These are phyloP conservation scores for Wallacemonas sp. DNA, from an alignment of 208 protist genomes.

Conservation along the genomic window DNA sequence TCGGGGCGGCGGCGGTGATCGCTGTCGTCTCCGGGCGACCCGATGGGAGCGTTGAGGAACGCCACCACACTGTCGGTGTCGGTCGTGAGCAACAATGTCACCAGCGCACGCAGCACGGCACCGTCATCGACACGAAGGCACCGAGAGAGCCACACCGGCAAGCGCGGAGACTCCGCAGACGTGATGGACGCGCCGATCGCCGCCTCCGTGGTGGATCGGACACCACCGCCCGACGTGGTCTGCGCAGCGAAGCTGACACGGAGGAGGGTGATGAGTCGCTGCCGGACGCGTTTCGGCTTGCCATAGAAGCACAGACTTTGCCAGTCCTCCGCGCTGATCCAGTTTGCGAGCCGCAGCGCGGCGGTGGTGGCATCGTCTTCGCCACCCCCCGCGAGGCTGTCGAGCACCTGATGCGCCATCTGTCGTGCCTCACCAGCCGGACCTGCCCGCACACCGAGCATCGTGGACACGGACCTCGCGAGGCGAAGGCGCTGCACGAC, in stretches of 20 bases:
- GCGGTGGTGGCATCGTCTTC: neutral
- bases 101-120: conserved; percentile 57
- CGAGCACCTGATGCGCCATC: conserved; percentile 46
- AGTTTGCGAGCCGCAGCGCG: conserved; percentile 28
- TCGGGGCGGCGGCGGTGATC: neutral
- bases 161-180: neutral
- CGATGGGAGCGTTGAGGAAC: neutral
- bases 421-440: conserved; percentile 24
- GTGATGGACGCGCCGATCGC: too few relatives aligned
- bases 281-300: conserved; percentile 40
- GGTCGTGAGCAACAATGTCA: conserved; percentile 46
- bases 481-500: conserved; percentile 46
- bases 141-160: conserved; percentile 36
- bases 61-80: conserved; percentile 19
- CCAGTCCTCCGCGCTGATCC: conserved; percentile 60
- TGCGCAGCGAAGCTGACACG: neutral
- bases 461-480: conserved; percentile 39
- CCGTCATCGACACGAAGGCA: conserved; percentile 44
- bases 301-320: conserved; percentile 43
- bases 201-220: too few relatives aligned
- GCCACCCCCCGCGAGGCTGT: neutral
- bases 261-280: conserved; percentile 46
- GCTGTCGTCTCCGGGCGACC: neutral
- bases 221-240: neutral
- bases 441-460: conserved; percentile 29